These are phyloP conservation scores for Croton laevigatus DNA, from an alignment of 441 rosid genomes.

Conservation along the genomic window DNA sequence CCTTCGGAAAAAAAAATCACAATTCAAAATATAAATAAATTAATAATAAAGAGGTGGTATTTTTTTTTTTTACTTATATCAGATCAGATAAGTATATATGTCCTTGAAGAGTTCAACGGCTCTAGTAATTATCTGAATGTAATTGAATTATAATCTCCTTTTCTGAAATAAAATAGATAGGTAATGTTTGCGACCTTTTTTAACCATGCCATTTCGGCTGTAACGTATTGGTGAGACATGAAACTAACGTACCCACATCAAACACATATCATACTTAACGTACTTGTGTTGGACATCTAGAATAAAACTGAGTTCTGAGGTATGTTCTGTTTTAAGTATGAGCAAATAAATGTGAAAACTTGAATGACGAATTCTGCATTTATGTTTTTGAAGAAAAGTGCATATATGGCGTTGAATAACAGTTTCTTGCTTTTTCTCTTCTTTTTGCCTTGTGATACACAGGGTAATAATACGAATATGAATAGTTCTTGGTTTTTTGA, in stretches of 20 bases:
- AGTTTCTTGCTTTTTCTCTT: neutral
- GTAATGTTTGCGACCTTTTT: neutral
- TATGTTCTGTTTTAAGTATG: neutral
- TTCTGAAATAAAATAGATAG: neutral
- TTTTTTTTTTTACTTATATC: neutral
- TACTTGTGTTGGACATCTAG: slow-evolving; percentile 16
- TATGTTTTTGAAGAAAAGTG: neutral
- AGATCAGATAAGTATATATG: neutral
- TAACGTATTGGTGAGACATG: neutral
- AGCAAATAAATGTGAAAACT: neutral
- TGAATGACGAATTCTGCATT: neutral
- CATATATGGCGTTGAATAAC: neutral
- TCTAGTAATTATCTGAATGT: neutral
- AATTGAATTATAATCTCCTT: neutral
- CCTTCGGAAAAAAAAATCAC: too few relatives aligned
- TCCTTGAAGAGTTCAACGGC: neutral
- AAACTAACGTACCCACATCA: slow-evolving; percentile 11
- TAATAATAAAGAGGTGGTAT: neutral
- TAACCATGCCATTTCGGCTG: neutral
- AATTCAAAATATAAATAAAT: too few relatives aligned
- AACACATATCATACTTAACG: slow-evolving; percentile 3
- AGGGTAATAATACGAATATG: slow-evolving; percentile 39
- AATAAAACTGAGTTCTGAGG: slow-evolving; percentile 1
- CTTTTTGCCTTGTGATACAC: neutral
- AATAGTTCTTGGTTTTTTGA: slow-evolving; percentile 55